A percentile compares a stretch with the other conserved stretches of the same genome.
Conservation (phyloP, 106 monocot species). For the Apostasia shenzhenica region DNA sequence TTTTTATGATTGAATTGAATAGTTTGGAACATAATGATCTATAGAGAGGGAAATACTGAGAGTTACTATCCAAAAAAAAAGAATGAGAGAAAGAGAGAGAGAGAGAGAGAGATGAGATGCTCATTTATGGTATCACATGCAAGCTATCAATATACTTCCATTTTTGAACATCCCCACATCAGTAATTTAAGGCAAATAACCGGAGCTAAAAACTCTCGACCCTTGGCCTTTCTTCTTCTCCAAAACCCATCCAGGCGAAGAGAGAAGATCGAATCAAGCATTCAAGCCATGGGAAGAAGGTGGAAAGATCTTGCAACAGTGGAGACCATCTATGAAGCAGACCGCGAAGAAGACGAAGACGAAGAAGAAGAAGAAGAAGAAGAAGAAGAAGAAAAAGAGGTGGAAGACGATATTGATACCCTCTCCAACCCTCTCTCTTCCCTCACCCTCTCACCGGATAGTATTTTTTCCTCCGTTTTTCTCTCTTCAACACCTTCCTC, state of each 20-base stretch:
- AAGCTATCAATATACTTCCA: slow-evolving; percentile 52
- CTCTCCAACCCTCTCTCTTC: slow-evolving; percentile 24
- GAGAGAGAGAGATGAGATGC: neutral
- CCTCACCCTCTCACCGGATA: slow-evolving; percentile 7
- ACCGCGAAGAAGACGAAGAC: slow-evolving; percentile 36
- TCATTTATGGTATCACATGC: slow-evolving; percentile 79
- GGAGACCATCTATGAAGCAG: slow-evolving; percentile 89
- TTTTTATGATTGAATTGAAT: no score
- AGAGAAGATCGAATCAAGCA: neutral
- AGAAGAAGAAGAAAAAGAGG: slow-evolving; percentile 3
- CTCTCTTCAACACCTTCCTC: slow-evolving; percentile 10
- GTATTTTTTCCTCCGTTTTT: slow-evolving; percentile 4
- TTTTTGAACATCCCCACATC: slow-evolving; percentile 12
- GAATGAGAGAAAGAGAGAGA: neutral
- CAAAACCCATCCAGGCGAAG: neutral
- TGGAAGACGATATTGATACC: neutral
- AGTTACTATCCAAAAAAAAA: no score
- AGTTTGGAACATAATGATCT: no score
- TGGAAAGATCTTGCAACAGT: slow-evolving; percentile 60
- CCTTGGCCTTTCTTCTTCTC: neutral
- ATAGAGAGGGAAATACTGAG: no score
- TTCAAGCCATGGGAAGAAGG: slow-evolving; percentile 33
- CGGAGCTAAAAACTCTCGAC: neutral
- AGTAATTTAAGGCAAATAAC: neutral
- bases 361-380: slow-evolving; percentile 9